These are phyloP conservation scores for Talaromyces trachyspermus DNA, from an alignment of 495 filamentous ascomycete genomes.

Conservation along the genomic window DNA sequence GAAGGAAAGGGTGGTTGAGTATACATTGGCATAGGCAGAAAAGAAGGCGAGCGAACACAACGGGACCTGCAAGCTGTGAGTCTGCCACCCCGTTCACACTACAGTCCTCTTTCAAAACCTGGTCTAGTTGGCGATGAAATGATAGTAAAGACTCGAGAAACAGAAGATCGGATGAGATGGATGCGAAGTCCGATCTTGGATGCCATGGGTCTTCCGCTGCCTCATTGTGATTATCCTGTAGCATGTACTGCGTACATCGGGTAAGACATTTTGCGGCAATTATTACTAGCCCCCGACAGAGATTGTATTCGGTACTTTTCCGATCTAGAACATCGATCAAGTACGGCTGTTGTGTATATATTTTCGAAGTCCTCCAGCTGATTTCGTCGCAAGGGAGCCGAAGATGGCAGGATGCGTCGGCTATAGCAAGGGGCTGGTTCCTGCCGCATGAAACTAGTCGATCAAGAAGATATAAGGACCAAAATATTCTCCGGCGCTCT, in stretches of 20 bases:
- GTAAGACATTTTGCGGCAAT: slow-evolving; percentile 3
- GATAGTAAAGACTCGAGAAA: neutral
- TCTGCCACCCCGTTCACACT: slow-evolving; percentile 1
- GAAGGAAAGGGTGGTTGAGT: slow-evolving; percentile 23
- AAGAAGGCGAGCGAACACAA: slow-evolving; percentile 21
- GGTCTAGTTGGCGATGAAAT: neutral
- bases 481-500: slow-evolving; percentile 24
- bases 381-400: slow-evolving; percentile 13
- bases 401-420: slow-evolving; percentile 17
- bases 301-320: slow-evolving; percentile 1
- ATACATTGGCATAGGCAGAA: slow-evolving; percentile 22
- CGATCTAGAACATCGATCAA: slow-evolving; percentile 13
- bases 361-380: slow-evolving; percentile 7
- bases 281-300: neutral
- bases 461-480: slow-evolving; percentile 29
- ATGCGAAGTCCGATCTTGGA: slow-evolving; percentile 14
- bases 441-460: slow-evolving; percentile 24
- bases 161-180: slow-evolving; percentile 10
- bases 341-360: slow-evolving; percentile 16
- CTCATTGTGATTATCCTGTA: slow-evolving; percentile 19
- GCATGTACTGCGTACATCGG: slow-evolving; percentile 12
- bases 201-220: slow-evolving; percentile 16
- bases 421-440: slow-evolving; percentile 20
- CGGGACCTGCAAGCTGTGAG: slow-evolving; percentile 14
- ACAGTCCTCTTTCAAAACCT: slow-evolving; percentile 15